A percentile compares a stretch with the other conserved stretches of the same genome.
phyloP scores from a whole-genome alignment of 805 yeast species.

The Ogataea allantospora region DNA sequence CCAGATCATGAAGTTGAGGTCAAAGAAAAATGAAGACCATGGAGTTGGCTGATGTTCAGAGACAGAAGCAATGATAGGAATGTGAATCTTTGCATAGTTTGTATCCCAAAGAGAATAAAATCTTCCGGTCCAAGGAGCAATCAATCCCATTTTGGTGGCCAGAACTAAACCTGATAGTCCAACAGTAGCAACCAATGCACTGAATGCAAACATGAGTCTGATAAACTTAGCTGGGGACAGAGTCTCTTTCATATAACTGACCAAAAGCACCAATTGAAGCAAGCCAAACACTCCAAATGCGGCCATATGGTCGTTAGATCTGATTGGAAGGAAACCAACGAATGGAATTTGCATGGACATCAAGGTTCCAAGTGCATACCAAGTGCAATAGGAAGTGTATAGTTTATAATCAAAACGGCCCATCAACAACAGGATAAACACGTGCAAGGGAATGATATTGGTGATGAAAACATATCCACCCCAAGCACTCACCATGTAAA shows the following conservation, averaged over 20 bases:
- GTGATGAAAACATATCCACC: conserved; percentile 99
- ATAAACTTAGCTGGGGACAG: conserved; percentile 73
- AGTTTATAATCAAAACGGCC: conserved; percentile 84
- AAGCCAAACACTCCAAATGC: conserved; percentile 96
- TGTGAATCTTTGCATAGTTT: conserved; percentile 93
- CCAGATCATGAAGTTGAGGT: conserved; percentile 91
- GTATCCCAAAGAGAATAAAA: conserved; percentile 99
- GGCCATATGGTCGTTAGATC: conserved; percentile 98
- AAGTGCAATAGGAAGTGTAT: conserved; percentile 89
- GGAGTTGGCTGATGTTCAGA: conserved; percentile 99
- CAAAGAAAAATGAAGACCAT: conserved; percentile 98
- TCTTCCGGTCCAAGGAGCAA: conserved; percentile 99
- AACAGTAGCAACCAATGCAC: conserved; percentile 50
- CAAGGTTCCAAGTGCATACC: conserved; percentile 97
- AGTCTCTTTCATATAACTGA: conserved; percentile 73
- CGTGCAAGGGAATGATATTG: conserved; percentile 93
- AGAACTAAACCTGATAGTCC: conserved; percentile 73
- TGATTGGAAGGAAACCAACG: conserved; percentile 94
- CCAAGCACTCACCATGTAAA: conserved; percentile 99
- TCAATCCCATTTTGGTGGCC: conserved; percentile 86
- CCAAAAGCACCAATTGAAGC: conserved; percentile 84
- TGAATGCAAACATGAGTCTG: conserved; percentile 60
- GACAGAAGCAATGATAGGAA: conserved; percentile 97
- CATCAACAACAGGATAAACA: conserved; percentile 86
- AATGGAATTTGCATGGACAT: conserved; percentile 99